Percentiles rank a stretch among this genome's conserved stretches.
These are phyloP conservation scores for Talaromyces sp. DNA, from an alignment of 2,329 filamentous ascomycete species.

Conservation along the genomic window DNA sequence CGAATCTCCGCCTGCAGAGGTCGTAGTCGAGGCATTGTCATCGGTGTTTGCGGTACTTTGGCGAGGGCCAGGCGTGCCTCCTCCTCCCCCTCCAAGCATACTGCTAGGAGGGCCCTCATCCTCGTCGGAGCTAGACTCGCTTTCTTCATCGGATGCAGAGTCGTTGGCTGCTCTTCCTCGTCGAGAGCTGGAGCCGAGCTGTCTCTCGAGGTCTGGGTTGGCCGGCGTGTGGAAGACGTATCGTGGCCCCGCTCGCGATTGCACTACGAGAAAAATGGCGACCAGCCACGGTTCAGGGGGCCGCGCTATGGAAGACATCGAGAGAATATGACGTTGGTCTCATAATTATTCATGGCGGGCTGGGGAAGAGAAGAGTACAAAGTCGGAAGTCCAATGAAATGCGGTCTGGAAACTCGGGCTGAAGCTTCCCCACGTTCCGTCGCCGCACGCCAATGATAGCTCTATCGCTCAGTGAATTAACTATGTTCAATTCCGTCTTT, in stretches of 20 bases:
- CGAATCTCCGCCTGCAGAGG: constrained; percentile 23
- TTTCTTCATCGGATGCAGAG: constrained; percentile 36
- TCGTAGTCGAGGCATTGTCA: constrained; percentile 20
- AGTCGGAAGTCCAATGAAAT: neutral
- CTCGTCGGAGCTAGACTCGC: constrained; percentile 34
- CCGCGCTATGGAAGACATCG: constrained; percentile 44
- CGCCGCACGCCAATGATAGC: neutral
- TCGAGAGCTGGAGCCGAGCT: constrained; percentile 30
- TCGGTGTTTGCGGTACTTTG: constrained; percentile 32
- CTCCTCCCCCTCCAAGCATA: constrained; percentile 9
- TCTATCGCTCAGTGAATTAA: neutral
- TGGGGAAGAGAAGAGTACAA: neutral
- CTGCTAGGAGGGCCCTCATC: constrained; percentile 30
- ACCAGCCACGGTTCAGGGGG: constrained; percentile 56
- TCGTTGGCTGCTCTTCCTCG: constrained; percentile 35
- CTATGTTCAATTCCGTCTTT: neutral
- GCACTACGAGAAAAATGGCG: constrained; percentile 69
- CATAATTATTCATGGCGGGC: neutral
- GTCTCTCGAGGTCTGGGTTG: constrained; percentile 40
- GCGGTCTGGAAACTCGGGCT: neutral
- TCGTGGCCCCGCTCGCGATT: constrained; percentile 71
- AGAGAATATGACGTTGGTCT: constrained; percentile 2
- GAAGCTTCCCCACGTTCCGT: constrained; percentile 18
- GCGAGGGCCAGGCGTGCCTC: constrained; percentile 21
- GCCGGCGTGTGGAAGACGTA: constrained; percentile 88